Evolutionary conservation across 352 stramenopile species (phyloP), one percentile per base, ranked within the genome.

Genomic region (Paralagenidium karlingii): DNA sequence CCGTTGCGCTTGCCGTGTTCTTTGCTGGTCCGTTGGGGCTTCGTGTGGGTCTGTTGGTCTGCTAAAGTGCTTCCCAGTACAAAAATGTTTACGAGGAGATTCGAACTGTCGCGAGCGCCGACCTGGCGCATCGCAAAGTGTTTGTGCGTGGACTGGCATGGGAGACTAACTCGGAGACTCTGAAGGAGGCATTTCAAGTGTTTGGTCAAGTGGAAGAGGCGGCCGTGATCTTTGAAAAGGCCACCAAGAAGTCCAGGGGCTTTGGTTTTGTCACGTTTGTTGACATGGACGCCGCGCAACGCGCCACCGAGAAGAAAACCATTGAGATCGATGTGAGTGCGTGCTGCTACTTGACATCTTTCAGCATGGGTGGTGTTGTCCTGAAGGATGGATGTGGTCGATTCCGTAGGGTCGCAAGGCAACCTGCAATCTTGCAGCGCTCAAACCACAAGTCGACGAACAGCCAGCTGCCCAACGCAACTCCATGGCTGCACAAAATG

Each of bases 231-330:
- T 65, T 57, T 27, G 68, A 87, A 49, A 79, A 81, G 47, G 36
- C 34, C 31, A 69, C 53, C 7, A 58, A 59, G 45, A 87, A 81
- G 40, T 82, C 69, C 24, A 58, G 57, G 33, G 63, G 74, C 38
- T 80, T 60, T 29, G 70, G 70, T 19, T 82, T 79, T 39, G 55
- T 87, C 38, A 84, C 62, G 8, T 87, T 83, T 44, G 41, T 53
- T 13, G 63, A 84, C 24, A 76, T 81, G 56, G 68, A 82, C 25
- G 53, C 54, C 11, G 65, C 74, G 8, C 45, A 77, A 31, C 57
- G 49, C 7, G 68, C 58, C 8, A 25, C 80, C n/a, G 41, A 67
- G 34, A 56, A 59, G 26, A 60, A 82, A 42, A 58, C 42, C 5
- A 47, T 76, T 37, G 48, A 65, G 21, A 78, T 87, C 26, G 63